Conservation (phyloP, 345 rosid species). For the Cardiospermum halicacabum region DNA sequence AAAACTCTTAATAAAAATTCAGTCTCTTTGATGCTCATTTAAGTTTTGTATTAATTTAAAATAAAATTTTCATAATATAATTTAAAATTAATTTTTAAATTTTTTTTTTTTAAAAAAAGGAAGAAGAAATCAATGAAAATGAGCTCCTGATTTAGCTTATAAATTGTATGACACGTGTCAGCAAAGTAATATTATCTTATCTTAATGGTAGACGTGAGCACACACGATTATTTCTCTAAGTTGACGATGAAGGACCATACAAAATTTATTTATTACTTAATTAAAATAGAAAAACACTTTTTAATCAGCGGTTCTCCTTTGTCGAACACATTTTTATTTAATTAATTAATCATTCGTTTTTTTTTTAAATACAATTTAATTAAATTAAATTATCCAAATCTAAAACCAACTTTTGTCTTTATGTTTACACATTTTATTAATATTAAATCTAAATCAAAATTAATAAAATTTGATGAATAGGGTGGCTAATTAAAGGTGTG, state of each 20-base stretch:
- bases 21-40: too few species aligned
- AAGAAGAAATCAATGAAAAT: too few species aligned
- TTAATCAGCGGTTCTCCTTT: slow-evolving; percentile 18
- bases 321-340: not conserved
- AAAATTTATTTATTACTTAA: not conserved
- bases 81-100: too few species aligned
- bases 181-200: not conserved
- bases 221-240: not conserved
- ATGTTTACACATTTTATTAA: too few species aligned
- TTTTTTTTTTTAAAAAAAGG: too few species aligned
- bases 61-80: too few species aligned
- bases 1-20: too few species aligned
- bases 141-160: not conserved
- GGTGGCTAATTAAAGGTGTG: not conserved
- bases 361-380: too few species aligned
- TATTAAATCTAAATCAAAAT: too few species aligned
- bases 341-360: not conserved
- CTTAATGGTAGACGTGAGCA: not conserved
- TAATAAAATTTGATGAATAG: not conserved
- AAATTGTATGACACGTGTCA: not conserved
- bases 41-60: too few species aligned
- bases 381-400: too few species aligned
- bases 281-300: not conserved
- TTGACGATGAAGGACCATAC: not conserved
- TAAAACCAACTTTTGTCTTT: too few species aligned